Evolutionary conservation across 208 protist species (phyloP).

Genomic region (Leishmania martiniquensis): DNA sequence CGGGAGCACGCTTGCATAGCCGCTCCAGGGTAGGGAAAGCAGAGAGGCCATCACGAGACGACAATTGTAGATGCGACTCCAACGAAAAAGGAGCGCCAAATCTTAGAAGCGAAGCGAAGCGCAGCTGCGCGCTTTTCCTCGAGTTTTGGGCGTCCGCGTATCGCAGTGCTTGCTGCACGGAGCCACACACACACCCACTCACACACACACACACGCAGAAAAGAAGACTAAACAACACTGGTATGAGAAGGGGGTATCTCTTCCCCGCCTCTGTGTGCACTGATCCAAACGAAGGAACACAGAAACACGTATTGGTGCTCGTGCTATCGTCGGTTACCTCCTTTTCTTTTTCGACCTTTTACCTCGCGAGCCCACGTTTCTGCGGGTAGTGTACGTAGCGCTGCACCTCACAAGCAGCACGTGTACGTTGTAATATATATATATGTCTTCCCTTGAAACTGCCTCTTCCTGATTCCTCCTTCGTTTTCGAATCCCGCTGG

Average conservation of each 20-base stretch:
- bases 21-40: background rate
- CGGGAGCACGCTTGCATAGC: background rate
- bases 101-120: background rate
- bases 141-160: background rate
- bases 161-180: background rate
- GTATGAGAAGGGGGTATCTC: background rate
- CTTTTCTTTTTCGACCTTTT: background rate
- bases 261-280: background rate
- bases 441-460: slow-evolving; percentile 9
- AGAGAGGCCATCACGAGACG: background rate
- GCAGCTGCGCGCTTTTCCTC: background rate
- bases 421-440: slow-evolving; percentile 4
- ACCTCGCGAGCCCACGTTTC: background rate
- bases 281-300: background rate
- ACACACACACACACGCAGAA: background rate
- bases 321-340: background rate
- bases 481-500: too few species aligned
- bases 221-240: background rate
- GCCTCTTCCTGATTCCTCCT: too few species aligned
- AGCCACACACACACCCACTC: background rate
- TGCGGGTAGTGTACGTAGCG: background rate
- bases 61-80: background rate
- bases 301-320: background rate
- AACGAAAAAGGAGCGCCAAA: background rate
- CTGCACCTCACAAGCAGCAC: background rate